These are phyloP conservation scores for Suillus paluster DNA, from an alignment of 768 basidiomycete species.

Conservation along the genomic window DNA sequence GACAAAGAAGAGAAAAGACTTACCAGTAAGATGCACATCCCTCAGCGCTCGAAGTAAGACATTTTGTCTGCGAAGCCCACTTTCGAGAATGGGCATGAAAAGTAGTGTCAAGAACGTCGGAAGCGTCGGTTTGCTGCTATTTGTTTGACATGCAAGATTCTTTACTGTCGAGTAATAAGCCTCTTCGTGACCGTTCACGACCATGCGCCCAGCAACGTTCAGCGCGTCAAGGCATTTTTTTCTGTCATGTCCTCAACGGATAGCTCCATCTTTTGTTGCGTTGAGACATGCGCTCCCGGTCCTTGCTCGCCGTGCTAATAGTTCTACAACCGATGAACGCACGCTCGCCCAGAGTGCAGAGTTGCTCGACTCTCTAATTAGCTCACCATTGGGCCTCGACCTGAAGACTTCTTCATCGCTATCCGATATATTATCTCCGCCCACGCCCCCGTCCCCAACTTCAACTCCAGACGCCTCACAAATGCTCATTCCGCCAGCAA, in stretches of 20 bases:
- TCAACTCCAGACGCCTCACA: constrained; percentile 2
- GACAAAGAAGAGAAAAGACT: not conserved
- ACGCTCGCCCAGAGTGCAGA: constrained; percentile 28
- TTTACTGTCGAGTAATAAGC: not conserved
- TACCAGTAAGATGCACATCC: not conserved
- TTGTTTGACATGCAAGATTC: not conserved
- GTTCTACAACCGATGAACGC: constrained; percentile 23
- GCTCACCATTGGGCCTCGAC: constrained; percentile 23
- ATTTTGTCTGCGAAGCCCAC: constrained; percentile 3
- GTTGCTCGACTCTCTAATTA: constrained; percentile 28
- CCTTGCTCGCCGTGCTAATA: constrained; percentile 17
- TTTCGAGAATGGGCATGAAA: constrained; percentile 5
- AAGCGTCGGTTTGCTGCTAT: not conserved
- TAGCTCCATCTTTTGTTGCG: not conserved
- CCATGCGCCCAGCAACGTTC: not conserved
- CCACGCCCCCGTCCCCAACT: not conserved
- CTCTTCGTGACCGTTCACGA: not conserved
- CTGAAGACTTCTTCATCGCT: constrained; percentile 10
- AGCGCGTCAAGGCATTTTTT: not conserved
- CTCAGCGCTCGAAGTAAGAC: not conserved
- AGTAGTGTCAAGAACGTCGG: not conserved
- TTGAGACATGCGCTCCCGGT: not conserved
- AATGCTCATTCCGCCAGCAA: constrained; percentile 70
- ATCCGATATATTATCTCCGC: not conserved
- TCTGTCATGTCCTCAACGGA: not conserved